phyloP scores from a whole-genome alignment of 768 basidiomycete species.

The Mycena epipterygia region DNA sequence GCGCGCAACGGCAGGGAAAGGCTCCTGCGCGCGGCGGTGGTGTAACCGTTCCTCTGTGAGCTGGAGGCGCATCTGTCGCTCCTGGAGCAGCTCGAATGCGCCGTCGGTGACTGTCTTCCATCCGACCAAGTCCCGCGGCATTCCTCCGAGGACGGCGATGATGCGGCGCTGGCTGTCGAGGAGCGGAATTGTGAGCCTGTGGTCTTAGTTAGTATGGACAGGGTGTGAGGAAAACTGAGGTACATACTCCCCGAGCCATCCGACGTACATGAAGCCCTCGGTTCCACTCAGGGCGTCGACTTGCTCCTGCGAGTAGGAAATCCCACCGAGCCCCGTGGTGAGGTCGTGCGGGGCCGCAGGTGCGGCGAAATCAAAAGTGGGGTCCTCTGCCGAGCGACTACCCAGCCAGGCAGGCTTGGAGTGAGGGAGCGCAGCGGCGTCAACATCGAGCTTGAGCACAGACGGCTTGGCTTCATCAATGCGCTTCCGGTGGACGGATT shows the following conservation, averaged over 20 bases:
- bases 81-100: background rate
- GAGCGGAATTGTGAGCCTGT: background rate
- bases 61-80: background rate
- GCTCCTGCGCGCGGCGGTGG: background rate
- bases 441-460: background rate
- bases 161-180: background rate
- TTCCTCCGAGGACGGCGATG: background rate
- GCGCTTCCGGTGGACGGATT: background rate
- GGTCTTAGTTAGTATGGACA: background rate
- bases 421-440: constrained; percentile 17
- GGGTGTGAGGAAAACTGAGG: background rate
- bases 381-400: background rate
- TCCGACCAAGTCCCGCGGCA: background rate
- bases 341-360: background rate
- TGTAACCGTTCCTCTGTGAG: background rate
- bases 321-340: background rate
- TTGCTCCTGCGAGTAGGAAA: background rate
- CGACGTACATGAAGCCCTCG: background rate
- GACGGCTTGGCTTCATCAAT: background rate
- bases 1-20: background rate
- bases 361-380: background rate
- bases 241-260: background rate
- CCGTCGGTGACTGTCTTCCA: background rate
- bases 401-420: constrained; percentile 27
- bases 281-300: background rate